phyloP scores from a whole-genome alignment of 805 yeast species.

The Pichia scutulata region DNA sequence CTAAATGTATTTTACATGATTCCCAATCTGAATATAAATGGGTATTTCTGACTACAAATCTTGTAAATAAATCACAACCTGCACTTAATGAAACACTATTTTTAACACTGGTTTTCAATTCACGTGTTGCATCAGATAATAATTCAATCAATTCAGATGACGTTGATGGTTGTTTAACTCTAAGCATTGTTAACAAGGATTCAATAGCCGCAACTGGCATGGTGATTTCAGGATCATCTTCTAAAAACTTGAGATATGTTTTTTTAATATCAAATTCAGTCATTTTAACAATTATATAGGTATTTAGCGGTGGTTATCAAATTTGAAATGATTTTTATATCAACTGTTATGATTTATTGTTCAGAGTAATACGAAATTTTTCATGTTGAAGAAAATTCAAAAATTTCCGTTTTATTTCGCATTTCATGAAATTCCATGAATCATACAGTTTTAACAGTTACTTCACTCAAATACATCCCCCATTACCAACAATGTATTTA shows the following conservation, averaged over 20 bases:
- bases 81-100: conserved; percentile 93
- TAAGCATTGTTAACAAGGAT: conserved; percentile 75
- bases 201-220: conserved; percentile 99
- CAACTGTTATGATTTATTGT: too few species aligned
- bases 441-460: not conserved
- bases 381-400: not conserved
- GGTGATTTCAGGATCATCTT: conserved; percentile 92
- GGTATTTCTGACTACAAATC: conserved; percentile 85
- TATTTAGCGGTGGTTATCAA: too few species aligned
- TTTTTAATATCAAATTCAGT: conserved; percentile 68
- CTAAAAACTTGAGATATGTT: conserved; percentile 71
- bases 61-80: conserved; percentile 93
- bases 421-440: not conserved
- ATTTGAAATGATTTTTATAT: too few species aligned
- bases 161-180: conserved; percentile 82
- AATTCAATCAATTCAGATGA: conserved; percentile 86
- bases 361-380: not conserved
- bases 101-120: conserved; percentile 69
- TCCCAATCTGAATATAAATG: conserved; percentile 93
- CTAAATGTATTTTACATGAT: conserved; percentile 77
- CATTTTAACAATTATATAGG: not conserved
- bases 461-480: not conserved
- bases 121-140: conserved; percentile 67
- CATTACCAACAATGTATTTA: not conserved
- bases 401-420: not conserved